These are phyloP conservation scores for Candida gorgasii DNA, from an alignment of 805 yeast species.

Conservation along the genomic window DNA sequence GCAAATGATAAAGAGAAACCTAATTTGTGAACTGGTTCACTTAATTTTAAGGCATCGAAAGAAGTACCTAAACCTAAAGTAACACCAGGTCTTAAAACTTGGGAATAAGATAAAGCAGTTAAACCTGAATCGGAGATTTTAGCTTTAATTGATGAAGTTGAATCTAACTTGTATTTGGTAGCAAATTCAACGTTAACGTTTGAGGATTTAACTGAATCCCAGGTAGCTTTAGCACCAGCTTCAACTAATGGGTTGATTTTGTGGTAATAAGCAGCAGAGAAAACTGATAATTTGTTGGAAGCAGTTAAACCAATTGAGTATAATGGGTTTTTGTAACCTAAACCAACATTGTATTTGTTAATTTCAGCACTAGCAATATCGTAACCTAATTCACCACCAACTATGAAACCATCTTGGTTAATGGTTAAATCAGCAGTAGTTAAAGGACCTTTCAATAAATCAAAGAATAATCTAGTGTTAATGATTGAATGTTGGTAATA, in stretches of 20 bases:
- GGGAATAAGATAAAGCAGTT: slow-evolving; percentile 91
- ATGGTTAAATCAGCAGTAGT: slow-evolving; percentile 94
- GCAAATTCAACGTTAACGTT: slow-evolving; percentile 94
- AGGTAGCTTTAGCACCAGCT: slow-evolving; percentile 97
- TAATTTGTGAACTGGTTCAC: slow-evolving; percentile 96
- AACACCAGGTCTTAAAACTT: slow-evolving; percentile 93
- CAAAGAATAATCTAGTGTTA: slow-evolving; percentile 93
- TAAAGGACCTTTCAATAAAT: slow-evolving; percentile 91
- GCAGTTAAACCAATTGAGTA: slow-evolving; percentile 86
- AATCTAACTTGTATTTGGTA: slow-evolving; percentile 89
- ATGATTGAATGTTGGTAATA: slow-evolving; percentile 91
- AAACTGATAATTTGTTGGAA: slow-evolving; percentile 81
- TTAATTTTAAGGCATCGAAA: slow-evolving; percentile 90
- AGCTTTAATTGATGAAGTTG: slow-evolving; percentile 89
- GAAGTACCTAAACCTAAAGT: slow-evolving; percentile 96
- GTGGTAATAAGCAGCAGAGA: slow-evolving; percentile 97
- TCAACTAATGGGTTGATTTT: slow-evolving; percentile 86
- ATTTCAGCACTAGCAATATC: slow-evolving; percentile 91
- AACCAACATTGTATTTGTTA: slow-evolving; percentile 89
- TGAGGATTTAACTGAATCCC: slow-evolving; percentile 81
- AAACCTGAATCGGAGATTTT: slow-evolving; percentile 96
- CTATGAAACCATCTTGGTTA: slow-evolving; percentile 94
- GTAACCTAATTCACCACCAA: slow-evolving; percentile 96
- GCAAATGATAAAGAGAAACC: slow-evolving; percentile 94
- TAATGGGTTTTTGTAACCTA: slow-evolving; percentile 87